A percentile compares a stretch with the other conserved stretches of the same genome.
Evolutionary conservation across 1,284 basidiomycete species (phyloP).

Genomic region (Apiotrichum sp.): DNA sequence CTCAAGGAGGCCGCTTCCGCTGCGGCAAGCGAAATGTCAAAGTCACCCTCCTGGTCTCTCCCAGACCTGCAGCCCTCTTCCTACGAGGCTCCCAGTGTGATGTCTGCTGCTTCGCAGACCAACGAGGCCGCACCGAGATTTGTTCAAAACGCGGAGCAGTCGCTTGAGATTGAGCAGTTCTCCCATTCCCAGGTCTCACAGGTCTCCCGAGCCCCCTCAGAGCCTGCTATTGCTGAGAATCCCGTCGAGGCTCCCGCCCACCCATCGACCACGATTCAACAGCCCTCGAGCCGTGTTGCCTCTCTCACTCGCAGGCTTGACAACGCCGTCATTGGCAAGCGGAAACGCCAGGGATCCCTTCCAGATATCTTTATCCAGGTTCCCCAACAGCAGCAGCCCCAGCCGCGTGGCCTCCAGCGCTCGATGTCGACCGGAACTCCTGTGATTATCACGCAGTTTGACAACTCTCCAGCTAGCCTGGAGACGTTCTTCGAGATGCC

Average conservation of each 20-base stretch:
- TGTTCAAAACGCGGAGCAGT: too few species aligned
- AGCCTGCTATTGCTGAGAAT: neutral
- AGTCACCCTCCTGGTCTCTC: neutral
- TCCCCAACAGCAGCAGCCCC: neutral
- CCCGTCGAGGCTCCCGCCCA: neutral
- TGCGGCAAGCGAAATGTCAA: neutral
- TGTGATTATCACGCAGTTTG: neutral
- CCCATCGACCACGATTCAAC: too few species aligned
- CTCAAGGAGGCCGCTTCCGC: constrained; percentile 10
- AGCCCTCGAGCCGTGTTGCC: neutral
- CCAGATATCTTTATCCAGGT: constrained; percentile 12
- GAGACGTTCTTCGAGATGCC: neutral
- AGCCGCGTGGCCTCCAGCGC: constrained; percentile 10
- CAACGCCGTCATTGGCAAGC: constrained; percentile 3
- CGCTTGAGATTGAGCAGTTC: too few species aligned
- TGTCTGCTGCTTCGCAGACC: neutral
- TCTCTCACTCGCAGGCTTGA: neutral
- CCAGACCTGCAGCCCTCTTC: neutral
- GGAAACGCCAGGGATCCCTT: constrained; percentile 15
- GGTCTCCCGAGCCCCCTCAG: neutral
- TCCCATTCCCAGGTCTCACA: neutral
- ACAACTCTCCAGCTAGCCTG: neutral
- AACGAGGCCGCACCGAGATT: neutral
- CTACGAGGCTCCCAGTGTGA: neutral
- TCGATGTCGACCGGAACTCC: constrained; percentile 12